Percentiles rank a stretch among this genome's conserved stretches.
phyloP scores from a whole-genome alignment of 306 rosid genomes.

The Hippophae tibetana region DNA sequence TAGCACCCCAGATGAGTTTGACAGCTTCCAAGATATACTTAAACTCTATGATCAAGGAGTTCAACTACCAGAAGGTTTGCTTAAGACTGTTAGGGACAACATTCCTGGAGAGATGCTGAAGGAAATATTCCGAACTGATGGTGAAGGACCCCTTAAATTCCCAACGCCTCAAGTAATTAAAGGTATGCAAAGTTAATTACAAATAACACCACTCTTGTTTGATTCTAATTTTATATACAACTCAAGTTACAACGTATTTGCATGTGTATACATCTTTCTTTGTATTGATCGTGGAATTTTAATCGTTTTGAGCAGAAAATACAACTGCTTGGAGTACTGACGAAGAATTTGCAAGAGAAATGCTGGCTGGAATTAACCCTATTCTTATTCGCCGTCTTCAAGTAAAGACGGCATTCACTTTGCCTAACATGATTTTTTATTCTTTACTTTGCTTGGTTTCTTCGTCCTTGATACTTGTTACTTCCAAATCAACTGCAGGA shows the following conservation, averaged over 20 bases:
- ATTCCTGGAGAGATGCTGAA: conserved; percentile 53
- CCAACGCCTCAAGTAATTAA: conserved; percentile 70
- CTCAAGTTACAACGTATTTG: too few relatives aligned
- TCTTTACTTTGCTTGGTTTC: not conserved
- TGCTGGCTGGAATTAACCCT: conserved; percentile 83
- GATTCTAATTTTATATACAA: too few relatives aligned
- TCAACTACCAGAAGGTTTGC: conserved; percentile 35
- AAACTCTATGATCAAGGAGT: conserved; percentile 69
- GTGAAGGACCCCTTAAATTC: conserved; percentile 43
- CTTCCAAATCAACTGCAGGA: conserved; percentile 35
- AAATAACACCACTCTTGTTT: not conserved
- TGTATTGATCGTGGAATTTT: conserved; percentile 8
- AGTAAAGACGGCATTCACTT: conserved; percentile 20
- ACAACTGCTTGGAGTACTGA: conserved; percentile 74
- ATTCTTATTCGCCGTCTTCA: conserved; percentile 45
- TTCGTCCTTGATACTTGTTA: not conserved
- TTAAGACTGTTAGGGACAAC: conserved; percentile 34
- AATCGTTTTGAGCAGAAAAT: conserved; percentile 46
- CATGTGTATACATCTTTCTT: too few relatives aligned
- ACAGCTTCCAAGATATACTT: conserved; percentile 46
- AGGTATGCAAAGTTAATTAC: conserved; percentile 31
- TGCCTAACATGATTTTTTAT: too few relatives aligned
- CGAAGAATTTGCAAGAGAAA: conserved; percentile 82
- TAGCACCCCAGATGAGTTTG: conserved; percentile 48
- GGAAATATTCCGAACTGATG: conserved; percentile 61